Conservation (phyloP, 2,329 filamentous ascomycete species). For the Fusarium anthophilum region DNA sequence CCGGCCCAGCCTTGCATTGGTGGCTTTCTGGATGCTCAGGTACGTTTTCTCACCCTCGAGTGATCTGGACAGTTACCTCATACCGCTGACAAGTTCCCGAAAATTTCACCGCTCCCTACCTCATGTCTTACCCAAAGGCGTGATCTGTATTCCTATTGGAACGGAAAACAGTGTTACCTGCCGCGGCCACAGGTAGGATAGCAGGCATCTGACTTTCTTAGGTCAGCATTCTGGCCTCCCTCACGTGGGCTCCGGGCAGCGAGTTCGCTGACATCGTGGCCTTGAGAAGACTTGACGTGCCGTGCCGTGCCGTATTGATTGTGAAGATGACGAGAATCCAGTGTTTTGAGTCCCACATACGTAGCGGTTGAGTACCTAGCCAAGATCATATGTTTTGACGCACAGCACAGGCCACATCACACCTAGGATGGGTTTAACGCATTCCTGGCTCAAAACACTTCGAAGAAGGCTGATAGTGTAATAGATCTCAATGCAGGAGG, state of each 20-base stretch:
- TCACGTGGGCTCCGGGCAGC: conserved; percentile 36
- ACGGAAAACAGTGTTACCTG: conserved; percentile 27
- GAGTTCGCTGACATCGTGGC: conserved; percentile 37
- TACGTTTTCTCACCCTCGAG: conserved; percentile 9
- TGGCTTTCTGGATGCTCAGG: neutral
- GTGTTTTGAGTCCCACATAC: neutral
- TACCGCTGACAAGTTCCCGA: conserved; percentile 25
- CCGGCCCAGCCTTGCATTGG: conserved; percentile 30
- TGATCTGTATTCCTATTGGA: conserved; percentile 10
- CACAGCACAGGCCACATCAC: neutral
- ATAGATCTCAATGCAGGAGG: neutral
- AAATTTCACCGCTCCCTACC: conserved; percentile 28
- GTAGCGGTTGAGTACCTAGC: neutral
- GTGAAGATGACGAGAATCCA: neutral
- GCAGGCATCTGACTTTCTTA: conserved; percentile 21
- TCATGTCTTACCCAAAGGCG: conserved; percentile 13
- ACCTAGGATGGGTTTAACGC: neutral
- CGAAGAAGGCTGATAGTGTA: neutral
- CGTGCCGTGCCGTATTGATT: neutral
- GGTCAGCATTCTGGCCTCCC: conserved; percentile 16
- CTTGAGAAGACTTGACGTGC: conserved; percentile 8
- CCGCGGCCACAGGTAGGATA: conserved; percentile 13
- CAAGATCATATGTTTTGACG: neutral
- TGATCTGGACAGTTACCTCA: conserved; percentile 24
- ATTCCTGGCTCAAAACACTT: neutral